Conservation (phyloP, 139 green algal genomes). For the Nannochloris sp. region DNA sequence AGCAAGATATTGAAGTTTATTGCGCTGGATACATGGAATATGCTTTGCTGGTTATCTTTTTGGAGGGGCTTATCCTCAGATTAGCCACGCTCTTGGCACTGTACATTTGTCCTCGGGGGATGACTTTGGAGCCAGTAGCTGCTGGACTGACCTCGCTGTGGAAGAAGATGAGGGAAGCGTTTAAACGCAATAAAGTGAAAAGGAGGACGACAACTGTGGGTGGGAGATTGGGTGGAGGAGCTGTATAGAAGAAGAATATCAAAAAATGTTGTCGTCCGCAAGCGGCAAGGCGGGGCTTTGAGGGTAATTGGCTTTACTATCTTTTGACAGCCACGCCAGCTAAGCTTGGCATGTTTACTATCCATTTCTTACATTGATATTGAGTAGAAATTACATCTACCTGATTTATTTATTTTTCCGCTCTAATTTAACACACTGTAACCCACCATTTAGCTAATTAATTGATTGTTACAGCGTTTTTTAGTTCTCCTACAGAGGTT, state of each 20-base stretch:
- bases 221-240: no score
- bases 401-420: no score
- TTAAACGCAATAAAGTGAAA: not conserved
- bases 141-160: not conserved
- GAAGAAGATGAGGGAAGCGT: not conserved
- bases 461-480: no score
- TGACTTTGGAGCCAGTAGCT: slow-evolving; percentile 4
- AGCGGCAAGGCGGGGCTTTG: no score
- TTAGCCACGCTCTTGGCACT: slow-evolving; percentile 12
- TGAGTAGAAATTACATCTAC: no score
- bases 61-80: slow-evolving; percentile 9
- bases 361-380: no score
- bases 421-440: no score
- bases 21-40: slow-evolving; percentile 8
- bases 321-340: no score
- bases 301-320: no score
- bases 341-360: no score
- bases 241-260: not conserved
- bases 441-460: no score
- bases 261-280: not conserved
- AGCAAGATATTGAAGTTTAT: slow-evolving; percentile 20
- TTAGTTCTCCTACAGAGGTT: no score
- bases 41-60: slow-evolving; percentile 10
- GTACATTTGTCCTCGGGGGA: slow-evolving; percentile 7
- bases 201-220: not conserved